Evolutionary conservation across 495 filamentous ascomycete species (phyloP).

Genomic region (Penicillium egyptiacum): DNA sequence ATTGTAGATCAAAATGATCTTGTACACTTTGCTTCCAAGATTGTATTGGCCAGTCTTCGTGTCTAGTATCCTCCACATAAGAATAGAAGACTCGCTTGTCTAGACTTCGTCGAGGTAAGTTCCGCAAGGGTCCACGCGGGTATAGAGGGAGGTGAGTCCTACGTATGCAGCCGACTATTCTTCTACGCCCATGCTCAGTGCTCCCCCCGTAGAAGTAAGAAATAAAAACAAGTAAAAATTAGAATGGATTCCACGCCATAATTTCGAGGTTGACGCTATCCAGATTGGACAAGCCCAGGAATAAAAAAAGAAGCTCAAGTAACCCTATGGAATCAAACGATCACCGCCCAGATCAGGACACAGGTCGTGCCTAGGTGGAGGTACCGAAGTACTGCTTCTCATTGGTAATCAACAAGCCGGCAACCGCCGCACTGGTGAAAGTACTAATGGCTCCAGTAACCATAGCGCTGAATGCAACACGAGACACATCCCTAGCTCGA

Average conservation of each 20-base stretch:
- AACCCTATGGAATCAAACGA: not conserved
- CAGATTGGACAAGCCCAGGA: not conserved
- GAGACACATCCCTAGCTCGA: slow-evolving; percentile 70
- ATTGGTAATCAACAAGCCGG: slow-evolving; percentile 69
- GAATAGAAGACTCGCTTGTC: not conserved
- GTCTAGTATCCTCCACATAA: not conserved
- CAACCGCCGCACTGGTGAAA: slow-evolving; percentile 77
- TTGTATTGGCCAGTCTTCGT: not conserved
- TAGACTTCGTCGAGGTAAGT: not conserved
- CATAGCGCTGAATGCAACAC: slow-evolving; percentile 73
- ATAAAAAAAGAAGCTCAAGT: not conserved
- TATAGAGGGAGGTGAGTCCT: not conserved
- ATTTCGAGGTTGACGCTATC: not conserved
- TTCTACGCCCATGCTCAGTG: not conserved
- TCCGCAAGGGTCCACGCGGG: not conserved
- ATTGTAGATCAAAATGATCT: not conserved
- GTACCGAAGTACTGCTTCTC: slow-evolving; percentile 36
- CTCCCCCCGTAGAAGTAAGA: not conserved
- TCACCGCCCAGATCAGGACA: not conserved
- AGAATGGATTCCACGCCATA: not conserved
- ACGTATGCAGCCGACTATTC: not conserved
- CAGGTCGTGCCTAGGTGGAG: too few species aligned
- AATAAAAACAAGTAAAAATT: not conserved
- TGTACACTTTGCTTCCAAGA: not conserved
- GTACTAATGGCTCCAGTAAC: slow-evolving; percentile 77